Evolutionary conservation across 116 monocot species (phyloP).

Genomic region (Zostera marina): DNA sequence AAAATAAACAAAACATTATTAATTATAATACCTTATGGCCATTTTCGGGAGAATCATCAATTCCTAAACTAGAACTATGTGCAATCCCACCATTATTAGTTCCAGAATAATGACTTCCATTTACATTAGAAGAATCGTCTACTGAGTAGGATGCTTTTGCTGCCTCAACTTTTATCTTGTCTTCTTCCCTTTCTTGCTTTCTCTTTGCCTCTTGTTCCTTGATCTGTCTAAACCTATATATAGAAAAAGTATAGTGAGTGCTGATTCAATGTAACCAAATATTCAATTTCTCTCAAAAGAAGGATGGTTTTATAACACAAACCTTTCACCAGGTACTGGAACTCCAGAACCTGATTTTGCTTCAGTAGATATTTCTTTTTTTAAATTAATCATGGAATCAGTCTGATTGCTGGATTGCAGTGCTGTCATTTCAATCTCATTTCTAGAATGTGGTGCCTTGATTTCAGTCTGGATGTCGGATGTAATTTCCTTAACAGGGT

Average conservation of each 20-base stretch:
- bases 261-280: background rate
- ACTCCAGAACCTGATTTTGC: conserved; percentile 15
- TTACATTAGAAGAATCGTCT: background rate
- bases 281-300: background rate
- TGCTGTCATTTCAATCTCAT: background rate
- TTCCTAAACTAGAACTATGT: background rate
- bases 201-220: conserved; percentile 68
- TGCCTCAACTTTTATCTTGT: conserved; percentile 18
- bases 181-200: conserved; percentile 36
- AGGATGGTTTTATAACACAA: background rate
- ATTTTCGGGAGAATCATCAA: background rate
- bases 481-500: conserved; percentile 33
- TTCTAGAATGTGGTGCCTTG: conserved; percentile 8
- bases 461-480: conserved; percentile 14
- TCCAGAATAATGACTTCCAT: conserved; percentile 2
- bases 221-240: conserved; percentile 63
- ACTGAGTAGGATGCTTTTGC: conserved; percentile 4
- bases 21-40: background rate
- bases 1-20: background rate
- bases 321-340: conserved; percentile 61
- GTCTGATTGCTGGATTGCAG: conserved; percentile 10
- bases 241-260: conserved; percentile 2
- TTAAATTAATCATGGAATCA: conserved; percentile 11
- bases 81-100: background rate
- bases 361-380: conserved; percentile 18